Percentiles rank a stretch among this genome's conserved stretches.
phyloP scores from a whole-genome alignment of 2,329 filamentous ascomycete species.

The Clonostachys byssicola region DNA sequence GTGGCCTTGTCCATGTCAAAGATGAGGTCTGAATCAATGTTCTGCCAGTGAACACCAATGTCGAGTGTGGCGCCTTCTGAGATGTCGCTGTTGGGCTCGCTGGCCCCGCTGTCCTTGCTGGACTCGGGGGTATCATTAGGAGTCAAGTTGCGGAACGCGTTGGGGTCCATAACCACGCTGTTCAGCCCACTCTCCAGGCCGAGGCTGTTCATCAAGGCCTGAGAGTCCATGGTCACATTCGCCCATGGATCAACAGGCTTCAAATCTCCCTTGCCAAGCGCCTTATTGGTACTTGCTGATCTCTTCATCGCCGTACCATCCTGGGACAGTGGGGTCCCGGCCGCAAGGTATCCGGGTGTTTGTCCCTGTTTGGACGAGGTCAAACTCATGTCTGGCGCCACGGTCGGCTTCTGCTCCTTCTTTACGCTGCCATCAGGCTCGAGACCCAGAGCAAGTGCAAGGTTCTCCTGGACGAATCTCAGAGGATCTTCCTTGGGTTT shows the following conservation, averaged over 20 bases:
- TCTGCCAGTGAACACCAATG: slow-evolving; percentile 46
- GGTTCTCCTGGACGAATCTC: slow-evolving; percentile 45
- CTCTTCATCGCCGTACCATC: slow-evolving; percentile 39
- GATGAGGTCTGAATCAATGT: slow-evolving; percentile 40
- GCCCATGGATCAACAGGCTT: slow-evolving; percentile 26
- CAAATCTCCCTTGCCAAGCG: slow-evolving; percentile 21
- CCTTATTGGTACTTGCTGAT: slow-evolving; percentile 40
- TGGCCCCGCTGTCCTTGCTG: slow-evolving; percentile 53
- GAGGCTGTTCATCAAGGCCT: slow-evolving; percentile 26
- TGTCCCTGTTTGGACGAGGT: slow-evolving; percentile 43
- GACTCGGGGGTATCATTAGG: slow-evolving; percentile 64
- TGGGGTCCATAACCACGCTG: slow-evolving; percentile 48
- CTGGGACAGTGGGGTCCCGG: slow-evolving; percentile 47
- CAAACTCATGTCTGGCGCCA: slow-evolving; percentile 28
- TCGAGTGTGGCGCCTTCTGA: slow-evolving; percentile 50
- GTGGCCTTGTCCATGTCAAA: slow-evolving; percentile 32
- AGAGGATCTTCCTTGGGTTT: slow-evolving; percentile 50
- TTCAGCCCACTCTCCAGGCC: slow-evolving; percentile 24
- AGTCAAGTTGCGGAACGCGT: slow-evolving; percentile 48
- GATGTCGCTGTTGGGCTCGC: slow-evolving; percentile 60
- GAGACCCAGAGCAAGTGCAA: slow-evolving; percentile 45
- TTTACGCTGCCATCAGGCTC: slow-evolving; percentile 42
- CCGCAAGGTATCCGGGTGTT: slow-evolving; percentile 34
- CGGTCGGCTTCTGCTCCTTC: slow-evolving; percentile 20
- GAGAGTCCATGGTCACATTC: slow-evolving; percentile 45